Conservation (phyloP, 2,329 filamentous ascomycete species). For the Chalara sp. region DNA sequence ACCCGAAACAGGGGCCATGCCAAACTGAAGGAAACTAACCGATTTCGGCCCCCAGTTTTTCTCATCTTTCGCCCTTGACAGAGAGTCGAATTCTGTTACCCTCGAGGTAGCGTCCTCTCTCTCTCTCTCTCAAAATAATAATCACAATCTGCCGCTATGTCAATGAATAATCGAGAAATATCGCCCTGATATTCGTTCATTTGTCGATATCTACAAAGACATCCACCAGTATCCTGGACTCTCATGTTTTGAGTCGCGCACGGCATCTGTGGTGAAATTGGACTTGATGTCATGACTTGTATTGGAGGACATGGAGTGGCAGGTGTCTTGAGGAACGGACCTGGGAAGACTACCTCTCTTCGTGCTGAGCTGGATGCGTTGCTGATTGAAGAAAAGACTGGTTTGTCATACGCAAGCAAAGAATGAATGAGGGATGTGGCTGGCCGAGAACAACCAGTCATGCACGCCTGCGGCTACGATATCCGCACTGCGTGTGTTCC, state of each 20-base stretch:
- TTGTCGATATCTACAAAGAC: constrained; percentile 41
- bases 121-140: no score
- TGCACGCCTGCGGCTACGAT: constrained; percentile 66
- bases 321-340: constrained; percentile 47
- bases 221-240: constrained; percentile 54
- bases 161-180: no score
- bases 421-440: constrained; percentile 30
- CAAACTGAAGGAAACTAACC: no score
- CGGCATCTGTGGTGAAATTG: constrained; percentile 35
- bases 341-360: constrained; percentile 47
- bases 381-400: constrained; percentile 49
- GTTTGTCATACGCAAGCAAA: constrained; percentile 47
- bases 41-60: no score
- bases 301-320: constrained; percentile 55
- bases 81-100: no score
- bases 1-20: no score
- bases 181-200: no score
- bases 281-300: constrained; percentile 35
- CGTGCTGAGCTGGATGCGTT: constrained; percentile 58
- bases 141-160: no score
- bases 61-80: no score
- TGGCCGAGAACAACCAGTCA: constrained; percentile 46
- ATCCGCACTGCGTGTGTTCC: constrained; percentile 55
- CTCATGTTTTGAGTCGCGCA: constrained; percentile 47
- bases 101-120: no score